phyloP scores from a whole-genome alignment of 331 rosid species.

The Pyrus hybrid region DNA sequence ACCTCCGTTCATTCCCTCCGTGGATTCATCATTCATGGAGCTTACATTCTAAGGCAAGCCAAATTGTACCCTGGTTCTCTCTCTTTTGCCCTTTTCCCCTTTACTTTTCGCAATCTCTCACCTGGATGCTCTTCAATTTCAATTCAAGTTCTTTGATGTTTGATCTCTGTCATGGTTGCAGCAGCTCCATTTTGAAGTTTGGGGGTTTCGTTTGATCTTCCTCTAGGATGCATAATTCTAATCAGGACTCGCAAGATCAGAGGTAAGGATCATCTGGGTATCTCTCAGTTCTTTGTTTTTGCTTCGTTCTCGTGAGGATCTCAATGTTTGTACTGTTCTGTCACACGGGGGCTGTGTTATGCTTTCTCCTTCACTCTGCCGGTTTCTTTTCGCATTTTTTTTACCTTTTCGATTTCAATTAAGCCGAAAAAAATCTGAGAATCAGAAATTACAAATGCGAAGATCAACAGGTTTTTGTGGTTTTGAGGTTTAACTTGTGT shows the following conservation, averaged over 20 bases:
- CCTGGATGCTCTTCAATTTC: constrained; percentile 11
- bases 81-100: background rate
- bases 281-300: constrained; percentile 4
- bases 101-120: background rate
- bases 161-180: constrained; percentile 2
- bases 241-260: constrained; percentile 58
- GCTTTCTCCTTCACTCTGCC: background rate
- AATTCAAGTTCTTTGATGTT: constrained; percentile 1
- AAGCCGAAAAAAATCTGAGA: background rate
- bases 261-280: constrained; percentile 35
- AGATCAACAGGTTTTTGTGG: background rate
- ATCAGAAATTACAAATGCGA: background rate
- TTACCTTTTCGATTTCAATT: background rate
- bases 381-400: background rate
- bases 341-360: background rate
- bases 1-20: constrained; percentile 24
- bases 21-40: constrained; percentile 41
- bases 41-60: constrained; percentile 10
- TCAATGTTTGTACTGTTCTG: background rate
- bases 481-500: background rate
- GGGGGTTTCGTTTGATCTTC: background rate
- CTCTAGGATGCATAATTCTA: constrained; percentile 33
- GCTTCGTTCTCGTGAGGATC: constrained; percentile 7
- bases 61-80: background rate
- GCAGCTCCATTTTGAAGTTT: constrained; percentile 11